These are phyloP conservation scores for Penicillium sp. DNA, from an alignment of 2,329 filamentous ascomycete species.

Conservation along the genomic window DNA sequence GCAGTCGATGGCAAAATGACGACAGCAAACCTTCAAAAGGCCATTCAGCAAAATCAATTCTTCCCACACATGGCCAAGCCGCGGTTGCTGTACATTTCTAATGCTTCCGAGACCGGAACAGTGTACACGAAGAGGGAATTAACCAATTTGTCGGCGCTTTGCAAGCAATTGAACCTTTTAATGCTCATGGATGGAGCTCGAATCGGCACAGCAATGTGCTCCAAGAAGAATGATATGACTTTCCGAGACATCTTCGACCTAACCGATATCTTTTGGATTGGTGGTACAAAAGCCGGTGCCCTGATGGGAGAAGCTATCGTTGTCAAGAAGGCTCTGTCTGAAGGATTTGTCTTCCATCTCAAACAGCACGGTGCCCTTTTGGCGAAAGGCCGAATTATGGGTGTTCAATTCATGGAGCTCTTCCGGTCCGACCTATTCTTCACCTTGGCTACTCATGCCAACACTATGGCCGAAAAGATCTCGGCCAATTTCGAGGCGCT, in stretches of 20 bases:
- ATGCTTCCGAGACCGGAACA: constrained; percentile 53
- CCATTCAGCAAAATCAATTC: constrained; percentile 50
- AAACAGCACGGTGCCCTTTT: constrained; percentile 54
- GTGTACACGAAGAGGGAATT: constrained; percentile 48
- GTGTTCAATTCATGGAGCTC: constrained; percentile 51
- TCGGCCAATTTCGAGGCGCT: constrained; percentile 44
- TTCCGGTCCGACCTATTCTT: constrained; percentile 50
- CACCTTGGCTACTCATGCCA: constrained; percentile 47
- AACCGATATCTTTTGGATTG: constrained; percentile 56
- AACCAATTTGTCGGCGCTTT: constrained; percentile 43
- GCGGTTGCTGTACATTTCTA: constrained; percentile 52
- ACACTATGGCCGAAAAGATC: constrained; percentile 45
- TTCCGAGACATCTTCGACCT: constrained; percentile 47
- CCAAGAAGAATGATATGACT: constrained; percentile 45
- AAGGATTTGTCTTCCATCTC: constrained; percentile 52
- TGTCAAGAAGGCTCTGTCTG: constrained; percentile 45
- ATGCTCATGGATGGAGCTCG: constrained; percentile 52
- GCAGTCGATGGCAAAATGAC: constrained; percentile 51
- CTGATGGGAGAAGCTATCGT: constrained; percentile 53
- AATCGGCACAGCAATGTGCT: constrained; percentile 45
- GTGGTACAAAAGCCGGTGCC: constrained; percentile 53
- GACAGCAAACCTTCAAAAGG: constrained; percentile 41
- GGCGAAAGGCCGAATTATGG: constrained; percentile 51
- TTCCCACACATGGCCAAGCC: constrained; percentile 54
- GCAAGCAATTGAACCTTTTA: constrained; percentile 43